phyloP scores from a whole-genome alignment of 441 rosid genomes.

The Cnidoscolus chayamansa region DNA sequence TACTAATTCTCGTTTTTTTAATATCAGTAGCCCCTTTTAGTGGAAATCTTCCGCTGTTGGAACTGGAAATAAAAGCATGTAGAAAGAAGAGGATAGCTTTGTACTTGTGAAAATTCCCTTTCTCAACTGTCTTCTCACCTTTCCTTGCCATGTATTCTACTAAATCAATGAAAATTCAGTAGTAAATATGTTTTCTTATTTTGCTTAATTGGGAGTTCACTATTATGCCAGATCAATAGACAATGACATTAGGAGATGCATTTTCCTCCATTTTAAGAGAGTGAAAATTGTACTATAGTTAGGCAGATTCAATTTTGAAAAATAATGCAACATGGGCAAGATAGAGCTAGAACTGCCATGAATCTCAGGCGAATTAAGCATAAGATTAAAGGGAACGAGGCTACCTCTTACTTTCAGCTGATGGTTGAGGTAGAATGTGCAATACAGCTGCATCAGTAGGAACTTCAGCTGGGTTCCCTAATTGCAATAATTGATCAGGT shows the following conservation, averaged over 20 bases:
- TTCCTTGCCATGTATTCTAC: not conserved
- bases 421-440: constrained; percentile 64
- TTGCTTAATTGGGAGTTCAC: constrained; percentile 3
- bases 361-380: not conserved
- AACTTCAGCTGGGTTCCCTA: constrained; percentile 57
- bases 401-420: constrained; percentile 84
- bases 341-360: not conserved
- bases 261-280: not conserved
- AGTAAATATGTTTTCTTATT: not conserved
- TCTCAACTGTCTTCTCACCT: not conserved
- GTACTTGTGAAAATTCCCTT: not conserved
- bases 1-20: not conserved
- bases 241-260: not conserved
- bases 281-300: not conserved
- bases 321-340: not conserved
- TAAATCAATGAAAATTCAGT: not conserved
- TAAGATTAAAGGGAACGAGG: constrained; percentile 13
- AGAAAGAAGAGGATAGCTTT: not conserved
- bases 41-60: not conserved
- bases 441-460: constrained; percentile 52
- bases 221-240: not conserved
- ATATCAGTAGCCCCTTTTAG: too few species aligned
- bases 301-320: not conserved
- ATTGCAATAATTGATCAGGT: constrained; percentile 17
- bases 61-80: not conserved